A percentile compares a stretch with the other conserved stretches of the same genome.
phyloP scores from a whole-genome alignment of 352 stramenopile species.

The Phytopythium delawarense region DNA sequence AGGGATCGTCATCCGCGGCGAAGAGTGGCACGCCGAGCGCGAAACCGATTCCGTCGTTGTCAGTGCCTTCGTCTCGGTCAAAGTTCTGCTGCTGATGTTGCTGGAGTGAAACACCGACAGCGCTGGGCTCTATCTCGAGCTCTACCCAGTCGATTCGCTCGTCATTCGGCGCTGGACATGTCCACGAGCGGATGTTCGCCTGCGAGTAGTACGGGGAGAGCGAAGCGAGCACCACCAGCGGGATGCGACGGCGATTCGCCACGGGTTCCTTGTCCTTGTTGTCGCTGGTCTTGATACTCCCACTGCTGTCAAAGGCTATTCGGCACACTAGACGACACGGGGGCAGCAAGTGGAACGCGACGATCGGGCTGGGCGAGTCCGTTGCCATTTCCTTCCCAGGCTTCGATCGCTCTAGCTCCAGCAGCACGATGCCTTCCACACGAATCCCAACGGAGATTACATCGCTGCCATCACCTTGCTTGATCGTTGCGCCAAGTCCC shows the following conservation, averaged over 20 bases:
- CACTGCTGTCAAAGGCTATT: not conserved
- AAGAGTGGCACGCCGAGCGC: not conserved
- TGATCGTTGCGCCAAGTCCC: not conserved
- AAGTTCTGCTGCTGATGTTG: not conserved
- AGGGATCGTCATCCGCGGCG: not conserved
- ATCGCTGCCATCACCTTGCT: not conserved
- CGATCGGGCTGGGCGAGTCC: not conserved
- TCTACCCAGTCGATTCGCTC: conserved; percentile 2
- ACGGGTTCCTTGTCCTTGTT: not conserved
- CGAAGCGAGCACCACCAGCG: conserved; percentile 21
- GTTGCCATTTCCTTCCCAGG: not conserved
- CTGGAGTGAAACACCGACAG: not conserved
- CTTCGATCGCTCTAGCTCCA: conserved; percentile 12
- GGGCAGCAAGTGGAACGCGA: conserved; percentile 24
- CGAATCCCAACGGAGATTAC: not conserved
- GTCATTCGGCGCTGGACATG: not conserved
- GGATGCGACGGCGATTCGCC: not conserved
- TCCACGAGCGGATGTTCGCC: not conserved
- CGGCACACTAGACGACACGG: conserved; percentile 31
- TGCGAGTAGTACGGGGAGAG: conserved; percentile 16
- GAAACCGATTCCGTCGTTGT: not conserved
- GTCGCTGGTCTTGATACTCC: not conserved
- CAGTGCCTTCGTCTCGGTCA: not conserved
- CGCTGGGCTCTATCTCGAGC: not conserved
- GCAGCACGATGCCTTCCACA: conserved; percentile 31